Base-by-base conservation (phyloP, 257 asterid species). In the Gynochthodes officinalis region DNA sequence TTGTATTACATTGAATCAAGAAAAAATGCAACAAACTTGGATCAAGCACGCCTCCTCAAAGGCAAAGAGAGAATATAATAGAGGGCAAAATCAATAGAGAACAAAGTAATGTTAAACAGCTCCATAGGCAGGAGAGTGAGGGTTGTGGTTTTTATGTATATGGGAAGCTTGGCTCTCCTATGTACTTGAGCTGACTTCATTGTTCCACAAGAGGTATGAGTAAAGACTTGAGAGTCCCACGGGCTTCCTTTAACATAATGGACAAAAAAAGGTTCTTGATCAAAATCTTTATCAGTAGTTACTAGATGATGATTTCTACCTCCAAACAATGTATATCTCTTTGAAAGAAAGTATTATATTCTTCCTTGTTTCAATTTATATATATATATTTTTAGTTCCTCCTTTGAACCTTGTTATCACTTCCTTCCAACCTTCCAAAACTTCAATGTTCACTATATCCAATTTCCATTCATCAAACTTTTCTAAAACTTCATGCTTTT, bases 111-210 rank as follows among this genome's bases (percentile, higher is more conserved):
- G 23, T 88, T 85, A 46, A 90, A 89, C 83, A 85, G 27, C 10
- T 84, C 96, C 57, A 88, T 93, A 7, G 86, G 89, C 67, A 80
- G 85, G 27, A 90, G 96, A 48, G 96, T 89, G 77, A 90, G 76
- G 28, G 79, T 78, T 27, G 96, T 93, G 2, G 93, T 90, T 82
- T 88, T 90, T 84, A 90, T 70, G 80, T 79, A 70, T 74, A 74
- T 28, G 49, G 79, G 42, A 79, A 74, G 72, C 70, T 76, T 70
- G 83, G 83, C 84, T 81, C 76, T 55, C 76, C 78, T 67, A 80
- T 80, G 73, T 80, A 76, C 76, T 80, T 76, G 44, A 80, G 81
- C 75, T 80, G 84, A 58, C 73, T 72, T 28, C 81, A 81, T 75
- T 80, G 84, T 67, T 80, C 81, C 59, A 49, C 72, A 18, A 80